These are phyloP conservation scores for Arthromyces matolae DNA, from an alignment of 768 basidiomycete genomes.

Conservation along the genomic window DNA sequence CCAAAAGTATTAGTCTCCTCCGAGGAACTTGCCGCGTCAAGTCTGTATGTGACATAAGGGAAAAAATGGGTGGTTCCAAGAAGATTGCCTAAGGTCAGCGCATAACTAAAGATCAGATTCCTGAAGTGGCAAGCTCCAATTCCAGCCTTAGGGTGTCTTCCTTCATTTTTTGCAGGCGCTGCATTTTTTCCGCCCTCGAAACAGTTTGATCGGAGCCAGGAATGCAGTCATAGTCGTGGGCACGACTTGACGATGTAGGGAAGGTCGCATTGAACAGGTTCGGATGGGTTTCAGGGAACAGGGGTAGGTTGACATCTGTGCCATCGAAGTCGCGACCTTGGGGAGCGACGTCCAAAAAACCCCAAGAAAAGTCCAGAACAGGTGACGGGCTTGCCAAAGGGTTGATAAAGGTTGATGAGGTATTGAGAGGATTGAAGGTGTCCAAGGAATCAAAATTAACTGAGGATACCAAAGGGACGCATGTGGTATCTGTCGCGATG, in stretches of 20 bases:
- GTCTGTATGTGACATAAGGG: too few relatives aligned
- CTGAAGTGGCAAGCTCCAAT: not conserved
- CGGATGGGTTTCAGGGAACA: not conserved
- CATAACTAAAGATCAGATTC: too few relatives aligned
- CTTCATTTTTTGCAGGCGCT: not conserved
- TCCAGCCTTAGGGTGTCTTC: not conserved
- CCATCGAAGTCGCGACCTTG: not conserved
- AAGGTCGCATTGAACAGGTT: not conserved
- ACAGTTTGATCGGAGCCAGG: not conserved
- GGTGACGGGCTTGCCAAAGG: not conserved
- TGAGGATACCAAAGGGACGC: not conserved
- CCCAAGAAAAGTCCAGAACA: not conserved
- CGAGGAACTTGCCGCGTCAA: too few relatives aligned
- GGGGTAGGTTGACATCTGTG: not conserved
- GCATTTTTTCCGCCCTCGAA: not conserved
- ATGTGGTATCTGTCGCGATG: not conserved
- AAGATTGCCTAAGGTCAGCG: too few relatives aligned
- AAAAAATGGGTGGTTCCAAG: too few relatives aligned
- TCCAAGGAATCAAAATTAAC: not conserved
- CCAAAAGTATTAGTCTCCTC: too few relatives aligned
- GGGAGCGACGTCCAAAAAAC: not conserved
- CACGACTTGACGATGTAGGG: too few relatives aligned
- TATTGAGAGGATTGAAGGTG: not conserved
- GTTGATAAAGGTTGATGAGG: not conserved
- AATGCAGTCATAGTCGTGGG: not conserved